Percentiles rank a stretch among this genome's conserved stretches.
Conservation (phyloP, 345 rosid species). For the Citrus sp. region DNA sequence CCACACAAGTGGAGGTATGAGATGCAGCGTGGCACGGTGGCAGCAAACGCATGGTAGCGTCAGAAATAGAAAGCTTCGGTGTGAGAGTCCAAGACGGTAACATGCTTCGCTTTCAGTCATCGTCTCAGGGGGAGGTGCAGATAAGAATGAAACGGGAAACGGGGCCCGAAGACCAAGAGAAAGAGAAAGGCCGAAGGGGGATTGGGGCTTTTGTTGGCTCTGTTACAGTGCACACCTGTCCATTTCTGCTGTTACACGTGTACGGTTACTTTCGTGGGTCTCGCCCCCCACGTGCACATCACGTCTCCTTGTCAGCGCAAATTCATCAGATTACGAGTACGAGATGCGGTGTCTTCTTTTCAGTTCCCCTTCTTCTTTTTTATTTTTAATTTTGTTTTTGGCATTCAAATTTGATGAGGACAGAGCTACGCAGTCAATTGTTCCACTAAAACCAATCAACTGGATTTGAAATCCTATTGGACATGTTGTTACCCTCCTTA, state of each 20-base stretch:
- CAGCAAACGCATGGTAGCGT: constrained; percentile 6
- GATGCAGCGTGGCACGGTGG: constrained; percentile 14
- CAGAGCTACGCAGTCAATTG: too few species aligned
- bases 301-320: constrained; percentile 7
- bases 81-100: neutral
- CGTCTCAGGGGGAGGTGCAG: neutral
- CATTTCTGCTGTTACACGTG: constrained; percentile 12
- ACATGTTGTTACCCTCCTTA: too few species aligned
- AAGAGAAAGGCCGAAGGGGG: neutral
- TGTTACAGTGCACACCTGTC: neutral
- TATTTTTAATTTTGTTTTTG: neutral
- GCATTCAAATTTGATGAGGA: too few species aligned
- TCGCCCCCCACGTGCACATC: constrained; percentile 22
- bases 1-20: neutral
- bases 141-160: constrained; percentile 16
- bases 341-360: neutral
- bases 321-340: neutral
- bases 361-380: neutral
- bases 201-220: neutral
- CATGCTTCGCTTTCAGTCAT: constrained; percentile 1
- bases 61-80: neutral
- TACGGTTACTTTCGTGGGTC: constrained; percentile 12
- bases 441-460: too few species aligned
- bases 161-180: neutral
- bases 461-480: too few species aligned